Evolutionary conservation across 1,284 basidiomycete species (phyloP), one percentile per base, ranked within the genome.

Genomic region (Fomitopsis pinicola): DNA sequence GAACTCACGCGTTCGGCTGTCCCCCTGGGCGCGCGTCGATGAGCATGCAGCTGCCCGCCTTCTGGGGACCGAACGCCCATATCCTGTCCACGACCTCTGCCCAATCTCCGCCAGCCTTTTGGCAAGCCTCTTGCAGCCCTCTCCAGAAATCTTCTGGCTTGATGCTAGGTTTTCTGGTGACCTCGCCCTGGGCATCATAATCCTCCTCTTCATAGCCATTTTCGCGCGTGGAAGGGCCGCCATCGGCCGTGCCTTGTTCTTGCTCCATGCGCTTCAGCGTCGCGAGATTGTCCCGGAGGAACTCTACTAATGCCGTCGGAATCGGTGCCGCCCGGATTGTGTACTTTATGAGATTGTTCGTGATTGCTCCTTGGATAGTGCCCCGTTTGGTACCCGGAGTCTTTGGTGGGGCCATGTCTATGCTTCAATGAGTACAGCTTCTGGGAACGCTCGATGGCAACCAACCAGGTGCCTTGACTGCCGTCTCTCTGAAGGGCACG

Each of bases 401-500:
- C 73, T 95, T 98, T 0, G 91, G 87, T 5, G 92, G 88, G 1
- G 87, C 83, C 95, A 98, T 97, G 68, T 98, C 95, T 78, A 60
- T 67, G 22, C 35, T n/a, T 26, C 60, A 45, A 28, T 42, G 2
- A 40, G 55, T n/a, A 14, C 64, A 68, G 58, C 65, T 26, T 14
- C 15, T 12, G 9, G 22, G 5, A 38, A 17, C 40, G 40, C 10
- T 14, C 45, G 6, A 9, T n/a, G 15, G 10, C 17, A 12, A 69
- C 80, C 62, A 64, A 91, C 93, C 93, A 65, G 80, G 70, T 3
- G 80, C 93, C 69, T 86, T 91, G 36, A 98, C 84, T 0, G 94
- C 93, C 0, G 97, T 98, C 76, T 99, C 97, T 53, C 97, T 84
- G 80, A 98, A 99, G 1, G 97, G 97, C 5, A 99, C 97, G 58